Evolutionary conservation across 1,284 basidiomycete genomes (phyloP), one percentile per base, ranked within the genome.

Genomic region (Fomitopsis pinicola): DNA sequence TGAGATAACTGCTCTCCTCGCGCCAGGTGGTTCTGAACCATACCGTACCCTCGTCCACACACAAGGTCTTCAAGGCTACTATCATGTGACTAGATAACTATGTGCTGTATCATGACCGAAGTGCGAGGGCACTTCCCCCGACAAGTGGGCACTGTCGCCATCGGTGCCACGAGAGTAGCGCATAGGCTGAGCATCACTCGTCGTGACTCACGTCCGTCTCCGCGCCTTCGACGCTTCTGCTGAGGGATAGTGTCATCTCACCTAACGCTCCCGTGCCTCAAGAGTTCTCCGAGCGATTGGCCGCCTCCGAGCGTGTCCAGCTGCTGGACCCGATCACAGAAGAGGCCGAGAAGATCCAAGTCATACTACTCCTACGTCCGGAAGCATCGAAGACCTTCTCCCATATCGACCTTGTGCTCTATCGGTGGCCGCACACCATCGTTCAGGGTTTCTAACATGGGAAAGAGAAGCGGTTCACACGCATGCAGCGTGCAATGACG

Each of bases 1-100:
- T 64, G 64, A 67, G 68, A 66, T 62, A 63, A 35, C 50, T 55
- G n/a, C n/a, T n/a, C n/a, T n/a, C n/a, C n/a, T n/a, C n/a, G n/a
- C n/a, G n/a, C n/a, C n/a, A n/a, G n/a, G n/a, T n/a, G n/a, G n/a
- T n/a, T n/a, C n/a, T n/a, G n/a, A 57, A 15, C 52, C 33, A 22
- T 40, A 54, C 44, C 6, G 44, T 58, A 59, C 58, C 54, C 63
- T 57, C 40, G 60, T n/a, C n/a, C n/a, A n/a, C n/a, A n/a, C 63
- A 62, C 28, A 50, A 50, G 28, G 26, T 57, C 26, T 60, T 59
- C 54, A n/a, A n/a, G 38, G 55, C 55, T n/a, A n/a, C 57, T 55
- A 62, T 55, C 66, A 67, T 64, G 64, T 64, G 66, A 65, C 59
- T 54, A n/a, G 58, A 17, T 17, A 36, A 58, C 55, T 46, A 50